Base-by-base conservation (phyloP, 768 basidiomycete genomes). In the Inosperma sp. region DNA sequence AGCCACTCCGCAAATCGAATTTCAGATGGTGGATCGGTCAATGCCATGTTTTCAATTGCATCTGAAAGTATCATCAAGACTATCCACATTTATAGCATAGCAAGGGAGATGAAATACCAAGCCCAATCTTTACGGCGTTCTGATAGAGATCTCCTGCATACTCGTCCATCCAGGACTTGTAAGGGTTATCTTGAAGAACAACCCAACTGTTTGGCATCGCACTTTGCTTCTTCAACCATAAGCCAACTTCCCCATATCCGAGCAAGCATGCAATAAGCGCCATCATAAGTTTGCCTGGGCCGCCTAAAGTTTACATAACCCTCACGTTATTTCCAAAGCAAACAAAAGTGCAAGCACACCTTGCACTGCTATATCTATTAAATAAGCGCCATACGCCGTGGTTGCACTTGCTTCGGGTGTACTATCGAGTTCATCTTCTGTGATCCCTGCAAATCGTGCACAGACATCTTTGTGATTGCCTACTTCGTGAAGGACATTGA, bases 231-330 rank as follows among this genome's bases (percentile, higher is more conserved):
- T 82, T 77, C 26, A 97, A 70, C 84, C 91, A 89, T 33, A 90
- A 68, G 1, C 93, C 93, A 0, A 93, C 90, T 63, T 95, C 89
- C 9, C 93, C 93, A 62, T 96, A 97, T 2, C 93, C 94, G 0
- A 95, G 69, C 7, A 95, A 72, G 63, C 94, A 97, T 7, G 89
- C 84, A 8, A 87, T 82, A 1, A 93, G 75, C 0, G 89, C 86
- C 70, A 96, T 83, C n/a, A 86, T 62, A 5, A 94, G 70, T 53
- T 79, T 84, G 29, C 79, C 77, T 4, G 78, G 65, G 60, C 93
- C 90, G 0, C 90, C 89, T 80, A 49, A 19, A 19, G 16, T 33
- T 33, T 10, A 7, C 43, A 25, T 37, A 12, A 13, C 14, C 14
- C 37, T n/a, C 46, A 13, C n/a, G n/a, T 17, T 12, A 26, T n/a